Evolutionary conservation across 441 rosid species (phyloP).

Genomic region (Aleurites moluccanus): DNA sequence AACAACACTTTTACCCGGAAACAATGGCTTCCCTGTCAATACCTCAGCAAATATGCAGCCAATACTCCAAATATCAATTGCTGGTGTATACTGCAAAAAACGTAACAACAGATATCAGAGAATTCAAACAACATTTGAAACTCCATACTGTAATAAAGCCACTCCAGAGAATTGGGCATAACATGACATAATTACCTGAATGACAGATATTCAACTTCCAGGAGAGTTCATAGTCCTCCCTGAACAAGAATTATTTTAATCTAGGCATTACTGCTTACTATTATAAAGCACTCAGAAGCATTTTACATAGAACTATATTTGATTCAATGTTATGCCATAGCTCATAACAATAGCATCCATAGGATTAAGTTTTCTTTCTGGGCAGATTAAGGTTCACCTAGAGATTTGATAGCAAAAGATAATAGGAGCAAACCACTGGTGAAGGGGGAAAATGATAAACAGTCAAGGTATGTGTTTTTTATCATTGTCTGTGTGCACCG

Average conservation of each 20-base stretch:
- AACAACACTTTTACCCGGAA: conserved; percentile 96
- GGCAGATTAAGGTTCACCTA: not conserved
- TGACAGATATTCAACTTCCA: conserved; percentile 88
- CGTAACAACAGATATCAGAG: conserved; percentile 27
- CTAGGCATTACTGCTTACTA: conserved; percentile 71
- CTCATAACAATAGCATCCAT: conserved; percentile 16
- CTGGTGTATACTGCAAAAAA: conserved; percentile 95
- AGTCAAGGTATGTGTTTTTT: no score
- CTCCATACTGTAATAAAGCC: conserved; percentile 32
- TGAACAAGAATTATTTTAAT: conserved; percentile 89
- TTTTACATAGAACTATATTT: conserved; percentile 35
- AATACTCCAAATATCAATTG: conserved; percentile 96
- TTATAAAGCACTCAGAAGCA: conserved; percentile 48
- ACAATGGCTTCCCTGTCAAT: conserved; percentile 91
- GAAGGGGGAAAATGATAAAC: not conserved
- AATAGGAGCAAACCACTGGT: not conserved
- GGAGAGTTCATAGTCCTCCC: conserved; percentile 95
- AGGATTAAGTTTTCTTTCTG: not conserved
- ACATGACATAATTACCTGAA: conserved; percentile 73
- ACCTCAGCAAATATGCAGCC: conserved; percentile 99
- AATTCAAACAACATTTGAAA: conserved; percentile 12
- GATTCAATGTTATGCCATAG: conserved; percentile 22
- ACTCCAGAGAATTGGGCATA: conserved; percentile 45
- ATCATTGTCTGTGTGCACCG: not conserved
- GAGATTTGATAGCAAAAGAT: not conserved